Evolutionary conservation across 805 yeast species (phyloP), one percentile per base, ranked within the genome.

Genomic region (Teunomyces tritomae): DNA sequence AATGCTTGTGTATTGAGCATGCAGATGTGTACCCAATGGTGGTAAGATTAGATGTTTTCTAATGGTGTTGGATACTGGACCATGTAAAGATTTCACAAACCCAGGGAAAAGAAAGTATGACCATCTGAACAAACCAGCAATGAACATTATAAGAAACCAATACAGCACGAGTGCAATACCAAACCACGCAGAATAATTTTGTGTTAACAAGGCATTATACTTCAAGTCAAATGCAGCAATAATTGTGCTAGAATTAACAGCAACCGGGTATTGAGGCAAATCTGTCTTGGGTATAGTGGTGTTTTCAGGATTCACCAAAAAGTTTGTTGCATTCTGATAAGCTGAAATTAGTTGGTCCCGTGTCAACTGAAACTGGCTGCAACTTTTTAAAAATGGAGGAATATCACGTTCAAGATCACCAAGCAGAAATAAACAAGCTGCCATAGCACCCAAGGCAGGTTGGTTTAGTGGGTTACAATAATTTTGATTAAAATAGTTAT

Each of bases 271-370:
- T 11, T 32, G 26, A 10, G 6, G 10, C 9, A 20, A 14, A 6
- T 17, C 28, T 3, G 26, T 1, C 9, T 13, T 20, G 24, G 45
- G 35, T n/a, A 43, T 20, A 20, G 45, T 43, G 8, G 45, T 37
- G 28, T 26, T 37, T n/a, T 37, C 13, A 24, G 32, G 13, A 47
- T 69, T 62, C 7, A 67, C 61, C 48, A 73, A 57, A 48, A 65
- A 67, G 2, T 60, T 41, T 5, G 79, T 63, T 5, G 79, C 79
- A 53, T 72, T 74, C 3, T 57, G 51, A 49, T 70, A 77, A 5
- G 73, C 61, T 2, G 54, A 61, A 7, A 62, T 53, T 43, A 74
- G 57, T 14, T 58, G 58, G n/a, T 61, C 63, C 30, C 43, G 40
- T 0, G 77, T 71, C 39, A 68, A 57, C 16, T 24, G 29, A 26